These are phyloP conservation scores for Ziziphus jujuba DNA, from an alignment of 306 rosid genomes.

Conservation along the genomic window DNA sequence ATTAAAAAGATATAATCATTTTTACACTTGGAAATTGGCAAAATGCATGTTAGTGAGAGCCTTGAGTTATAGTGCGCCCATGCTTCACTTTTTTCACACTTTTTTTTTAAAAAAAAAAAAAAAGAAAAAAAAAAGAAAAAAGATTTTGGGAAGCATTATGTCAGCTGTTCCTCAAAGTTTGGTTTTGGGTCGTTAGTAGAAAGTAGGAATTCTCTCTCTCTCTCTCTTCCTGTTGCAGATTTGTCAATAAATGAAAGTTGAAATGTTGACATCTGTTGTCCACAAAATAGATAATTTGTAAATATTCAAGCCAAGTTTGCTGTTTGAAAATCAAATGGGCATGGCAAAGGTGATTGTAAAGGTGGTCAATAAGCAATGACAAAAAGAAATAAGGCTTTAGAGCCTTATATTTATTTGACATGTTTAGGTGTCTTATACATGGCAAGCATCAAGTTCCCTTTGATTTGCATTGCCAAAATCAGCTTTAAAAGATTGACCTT, in stretches of 20 bases:
- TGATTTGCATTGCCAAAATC: background rate
- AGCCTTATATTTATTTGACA: background rate
- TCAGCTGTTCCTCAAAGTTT: constrained; percentile 19
- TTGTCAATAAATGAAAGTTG: constrained; percentile 2
- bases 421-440: background rate
- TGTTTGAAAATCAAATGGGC: background rate
- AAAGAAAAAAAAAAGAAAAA: no score
- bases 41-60: background rate
- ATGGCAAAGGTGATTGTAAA: background rate
- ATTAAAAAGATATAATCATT: background rate
- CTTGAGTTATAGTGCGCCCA: constrained; percentile 11
- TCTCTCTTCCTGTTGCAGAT: background rate
- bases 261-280: constrained; percentile 6
- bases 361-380: background rate
- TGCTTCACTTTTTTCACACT: background rate
- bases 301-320: background rate
- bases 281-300: background rate
- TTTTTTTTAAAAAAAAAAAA: no score
- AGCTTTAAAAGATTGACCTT: background rate
- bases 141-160: constrained; percentile 17
- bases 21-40: background rate
- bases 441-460: background rate
- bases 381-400: background rate
- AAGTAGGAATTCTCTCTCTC: background rate
- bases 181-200: constrained; percentile 22